phyloP scores from a whole-genome alignment of 2,329 filamentous ascomycete species.

The Alternaria conjuncta region DNA sequence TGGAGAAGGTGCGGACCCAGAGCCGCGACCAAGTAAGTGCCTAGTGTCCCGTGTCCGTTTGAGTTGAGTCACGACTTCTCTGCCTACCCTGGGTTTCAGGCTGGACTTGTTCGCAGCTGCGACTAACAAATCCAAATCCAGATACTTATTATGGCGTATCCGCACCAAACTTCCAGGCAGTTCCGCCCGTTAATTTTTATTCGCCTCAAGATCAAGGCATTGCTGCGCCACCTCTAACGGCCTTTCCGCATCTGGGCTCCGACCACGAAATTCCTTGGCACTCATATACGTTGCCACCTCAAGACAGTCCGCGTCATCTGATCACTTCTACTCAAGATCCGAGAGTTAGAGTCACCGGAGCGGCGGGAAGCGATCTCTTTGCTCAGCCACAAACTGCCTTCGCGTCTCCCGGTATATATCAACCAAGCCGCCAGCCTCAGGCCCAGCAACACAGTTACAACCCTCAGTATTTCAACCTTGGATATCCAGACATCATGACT shows the following conservation, averaged over 20 bases:
- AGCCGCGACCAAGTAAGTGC: conserved; percentile 31
- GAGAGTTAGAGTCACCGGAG: conserved; percentile 41
- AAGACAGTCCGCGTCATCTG: conserved; percentile 44
- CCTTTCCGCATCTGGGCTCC: conserved; percentile 39
- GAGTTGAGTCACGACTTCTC: conserved; percentile 36
- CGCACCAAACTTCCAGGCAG: conserved; percentile 30
- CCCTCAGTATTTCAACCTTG: conserved; percentile 26
- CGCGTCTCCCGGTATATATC: conserved; percentile 40
- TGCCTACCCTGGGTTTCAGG: conserved; percentile 34
- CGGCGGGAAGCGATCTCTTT: conserved; percentile 32
- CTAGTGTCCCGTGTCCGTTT: conserved; percentile 18
- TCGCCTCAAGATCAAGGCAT: conserved; percentile 39
- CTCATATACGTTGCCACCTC: conserved; percentile 28
- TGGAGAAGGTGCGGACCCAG: conserved; percentile 19
- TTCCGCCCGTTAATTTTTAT: conserved; percentile 28
- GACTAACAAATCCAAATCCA: conserved; percentile 24
- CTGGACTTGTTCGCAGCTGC: conserved; percentile 28
- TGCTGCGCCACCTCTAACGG: conserved; percentile 33
- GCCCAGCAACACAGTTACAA: conserved; percentile 33
- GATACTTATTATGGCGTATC: conserved; percentile 40
- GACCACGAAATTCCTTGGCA: conserved; percentile 37
- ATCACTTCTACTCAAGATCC: conserved; percentile 32
- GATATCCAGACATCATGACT: conserved; percentile 30
- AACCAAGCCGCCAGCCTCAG: conserved; percentile 36
- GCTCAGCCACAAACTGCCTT: conserved; percentile 44